phyloP scores from a whole-genome alignment of 2,329 filamentous ascomycete genomes.

The Cladophialophora exuberans region DNA sequence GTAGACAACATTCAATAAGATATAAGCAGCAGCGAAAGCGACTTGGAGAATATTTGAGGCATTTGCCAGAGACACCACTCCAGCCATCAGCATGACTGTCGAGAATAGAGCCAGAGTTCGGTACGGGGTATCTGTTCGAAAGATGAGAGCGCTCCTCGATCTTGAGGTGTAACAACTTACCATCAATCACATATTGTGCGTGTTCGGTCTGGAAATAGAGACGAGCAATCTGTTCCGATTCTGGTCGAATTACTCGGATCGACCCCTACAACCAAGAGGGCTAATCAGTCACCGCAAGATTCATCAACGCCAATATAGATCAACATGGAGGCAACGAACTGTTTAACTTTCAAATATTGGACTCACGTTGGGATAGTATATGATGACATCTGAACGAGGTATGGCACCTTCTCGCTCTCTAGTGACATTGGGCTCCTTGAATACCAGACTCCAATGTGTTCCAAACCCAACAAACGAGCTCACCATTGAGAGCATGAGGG shows the following conservation, averaged over 20 bases:
- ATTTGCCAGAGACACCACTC: slow-evolving; percentile 65
- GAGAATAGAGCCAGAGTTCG: slow-evolving; percentile 60
- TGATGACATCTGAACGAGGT: slow-evolving; percentile 62
- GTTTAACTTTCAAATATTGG: too few relatives aligned
- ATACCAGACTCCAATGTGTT: slow-evolving; percentile 60
- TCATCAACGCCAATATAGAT: too few relatives aligned
- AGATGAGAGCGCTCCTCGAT: slow-evolving; percentile 28
- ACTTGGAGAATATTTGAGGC: slow-evolving; percentile 65
- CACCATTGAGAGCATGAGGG: slow-evolving; percentile 56
- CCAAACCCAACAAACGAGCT: slow-evolving; percentile 61
- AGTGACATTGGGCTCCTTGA: slow-evolving; percentile 54
- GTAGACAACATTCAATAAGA: slow-evolving; percentile 63
- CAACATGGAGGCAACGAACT: neutral
- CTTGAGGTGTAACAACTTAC: neutral
- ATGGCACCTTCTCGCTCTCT: slow-evolving; percentile 40
- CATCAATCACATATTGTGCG: slow-evolving; percentile 58
- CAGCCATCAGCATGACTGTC: slow-evolving; percentile 64
- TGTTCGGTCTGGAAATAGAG: slow-evolving; percentile 65
- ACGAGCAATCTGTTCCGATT: slow-evolving; percentile 65
- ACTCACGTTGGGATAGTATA: slow-evolving; percentile 56
- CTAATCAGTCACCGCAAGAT: too few relatives aligned
- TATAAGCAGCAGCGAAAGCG: slow-evolving; percentile 61
- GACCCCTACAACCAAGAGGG: too few relatives aligned
- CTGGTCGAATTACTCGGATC: slow-evolving; percentile 61
- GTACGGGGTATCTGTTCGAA: slow-evolving; percentile 44